Percentiles rank a stretch among this genome's conserved stretches.
Evolutionary conservation across 768 basidiomycete genomes (phyloP).

Genomic region (Lyophyllum shimeji): DNA sequence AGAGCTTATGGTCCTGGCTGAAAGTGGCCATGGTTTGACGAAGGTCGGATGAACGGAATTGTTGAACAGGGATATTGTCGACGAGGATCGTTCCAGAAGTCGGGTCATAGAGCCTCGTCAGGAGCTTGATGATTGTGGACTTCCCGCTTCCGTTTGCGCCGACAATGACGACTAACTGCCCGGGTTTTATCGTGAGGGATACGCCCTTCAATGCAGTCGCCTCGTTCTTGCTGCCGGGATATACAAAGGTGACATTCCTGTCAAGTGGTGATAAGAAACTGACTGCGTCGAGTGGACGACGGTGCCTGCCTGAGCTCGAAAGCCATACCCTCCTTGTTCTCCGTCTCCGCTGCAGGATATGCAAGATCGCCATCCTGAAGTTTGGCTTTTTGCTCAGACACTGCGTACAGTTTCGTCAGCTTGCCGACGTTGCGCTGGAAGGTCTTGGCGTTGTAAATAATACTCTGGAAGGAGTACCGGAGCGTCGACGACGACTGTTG

Average conservation of each 20-base stretch:
- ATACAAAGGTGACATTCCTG: conserved; percentile 53
- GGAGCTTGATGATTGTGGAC: conserved; percentile 49
- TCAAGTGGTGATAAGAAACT: not conserved
- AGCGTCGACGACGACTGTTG: conserved; percentile 35
- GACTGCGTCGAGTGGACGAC: not conserved
- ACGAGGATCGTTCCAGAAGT: conserved; percentile 42
- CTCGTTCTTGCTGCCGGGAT: conserved; percentile 42
- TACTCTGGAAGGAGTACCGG: conserved; percentile 20
- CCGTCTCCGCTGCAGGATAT: conserved; percentile 21
- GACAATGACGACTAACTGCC: conserved; percentile 55
- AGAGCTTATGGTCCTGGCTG: conserved; percentile 48
- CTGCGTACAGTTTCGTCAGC: conserved; percentile 32
- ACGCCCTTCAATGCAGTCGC: conserved; percentile 36
- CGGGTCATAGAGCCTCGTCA: conserved; percentile 49
- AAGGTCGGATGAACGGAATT: conserved; percentile 38
- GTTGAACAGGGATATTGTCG: conserved; percentile 37
- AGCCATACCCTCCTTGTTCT: conserved; percentile 24
- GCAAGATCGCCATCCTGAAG: conserved; percentile 23
- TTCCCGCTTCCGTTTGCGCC: conserved; percentile 59
- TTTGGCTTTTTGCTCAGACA: conserved; percentile 20
- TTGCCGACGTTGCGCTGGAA: conserved; percentile 25
- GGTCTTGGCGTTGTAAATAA: conserved; percentile 17
- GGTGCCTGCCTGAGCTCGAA: conserved; percentile 25
- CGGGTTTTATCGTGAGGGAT: conserved; percentile 43
- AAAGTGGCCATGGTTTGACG: conserved; percentile 46